Base-by-base conservation (phyloP, 176 grass and related monocot genomes). In the Neostapfia colusana region DNA sequence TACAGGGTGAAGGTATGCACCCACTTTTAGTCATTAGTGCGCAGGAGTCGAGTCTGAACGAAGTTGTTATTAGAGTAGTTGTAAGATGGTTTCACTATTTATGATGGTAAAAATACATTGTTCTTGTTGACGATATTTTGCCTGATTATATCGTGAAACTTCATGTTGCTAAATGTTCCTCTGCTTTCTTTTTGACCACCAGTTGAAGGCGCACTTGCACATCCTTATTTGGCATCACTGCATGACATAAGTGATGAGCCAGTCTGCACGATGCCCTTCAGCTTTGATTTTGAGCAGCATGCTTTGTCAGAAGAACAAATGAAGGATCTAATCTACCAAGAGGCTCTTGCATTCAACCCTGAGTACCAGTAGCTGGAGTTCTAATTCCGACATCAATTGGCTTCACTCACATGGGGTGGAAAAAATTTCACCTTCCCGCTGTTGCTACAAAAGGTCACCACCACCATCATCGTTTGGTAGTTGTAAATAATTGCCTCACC, bases 141-240 rank as follows among this genome's bases (percentile, higher is more conserved):
- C 63, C 37, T 79, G 26, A 57, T 73, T 44, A 35, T 71, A 4
- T 74, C 10, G 17, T 27, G 9, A 67, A 53, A 17, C 67, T 73
- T 62, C 54, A 63, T 64, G 57, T 70, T 80, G 42, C 65, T 76
- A 27, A 88, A 35, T 40, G 21, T 43, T 60, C 31, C 18, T 48
- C 10, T 83, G 31, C 28, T 76, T 23, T 56, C n/a, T 40, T 66
- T 69, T 71, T 62, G 28, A 14, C 40, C 82, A 14, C 40, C 82
- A 99, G 96, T 99, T 78, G 92, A 95, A 89, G 96, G 93, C 15
- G 96, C 96, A 58, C 96, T 99, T 78, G 92, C 85, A 41, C 96
- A 99, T 81, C 96, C 92, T 48, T 99, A 99, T 70, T 80, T 99
- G 53, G 91, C 89, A 77, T 95, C 96, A 3, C 77, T 99, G 27